Conservation (phyloP, 768 basidiomycete genomes). For the Coprinellus aureogranulatus region DNA sequence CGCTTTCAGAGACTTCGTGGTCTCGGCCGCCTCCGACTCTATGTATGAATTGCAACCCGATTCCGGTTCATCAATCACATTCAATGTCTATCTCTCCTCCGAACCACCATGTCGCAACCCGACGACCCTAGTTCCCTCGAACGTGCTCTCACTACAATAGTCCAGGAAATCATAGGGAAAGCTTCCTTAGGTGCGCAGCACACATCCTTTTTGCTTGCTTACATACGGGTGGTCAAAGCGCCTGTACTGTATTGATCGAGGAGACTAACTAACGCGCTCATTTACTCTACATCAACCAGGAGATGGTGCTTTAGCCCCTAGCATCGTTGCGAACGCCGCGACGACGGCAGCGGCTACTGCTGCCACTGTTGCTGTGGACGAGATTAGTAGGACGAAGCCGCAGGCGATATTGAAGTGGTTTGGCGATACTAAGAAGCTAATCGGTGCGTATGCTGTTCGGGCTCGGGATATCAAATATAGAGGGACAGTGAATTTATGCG, state of each 20-base stretch:
- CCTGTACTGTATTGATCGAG: no score
- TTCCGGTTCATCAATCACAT: background rate
- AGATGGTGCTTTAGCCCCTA: background rate
- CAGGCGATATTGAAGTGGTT: background rate
- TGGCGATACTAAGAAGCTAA: background rate
- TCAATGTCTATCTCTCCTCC: constrained; percentile 8
- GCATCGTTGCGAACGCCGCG: background rate
- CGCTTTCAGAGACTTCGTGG: no score
- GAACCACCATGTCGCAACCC: background rate
- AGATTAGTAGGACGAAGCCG: background rate
- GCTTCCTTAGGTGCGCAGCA: background rate
- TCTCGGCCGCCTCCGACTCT: no score
- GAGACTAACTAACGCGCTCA: no score
- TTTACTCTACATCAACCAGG: no score
- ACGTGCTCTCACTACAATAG: background rate
- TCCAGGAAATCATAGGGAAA: background rate
- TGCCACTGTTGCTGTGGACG: background rate
- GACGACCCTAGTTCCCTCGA: background rate
- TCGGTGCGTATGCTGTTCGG: background rate
- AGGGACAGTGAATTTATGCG: background rate
- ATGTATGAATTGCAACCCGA: no score
- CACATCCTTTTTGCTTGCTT: background rate
- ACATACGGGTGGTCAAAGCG: background rate
- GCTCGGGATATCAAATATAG: background rate
- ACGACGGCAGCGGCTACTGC: background rate